Conservation (phyloP, 768 basidiomycete species). For the Sutorius australiensis region DNA sequence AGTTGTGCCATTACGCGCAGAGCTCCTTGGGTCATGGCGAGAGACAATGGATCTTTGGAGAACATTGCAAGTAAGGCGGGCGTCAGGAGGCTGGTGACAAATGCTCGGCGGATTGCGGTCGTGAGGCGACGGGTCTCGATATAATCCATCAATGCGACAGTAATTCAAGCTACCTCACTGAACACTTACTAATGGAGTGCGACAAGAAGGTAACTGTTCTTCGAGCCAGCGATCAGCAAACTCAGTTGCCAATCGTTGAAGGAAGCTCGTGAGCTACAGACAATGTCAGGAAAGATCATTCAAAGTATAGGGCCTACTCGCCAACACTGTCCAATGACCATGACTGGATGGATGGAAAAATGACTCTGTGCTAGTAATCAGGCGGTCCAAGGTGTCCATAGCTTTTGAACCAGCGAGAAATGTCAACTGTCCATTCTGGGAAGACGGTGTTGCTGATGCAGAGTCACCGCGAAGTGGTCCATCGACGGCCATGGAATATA, state of each 20-base stretch:
- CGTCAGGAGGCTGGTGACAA: slow-evolving; percentile 78
- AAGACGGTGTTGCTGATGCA: slow-evolving; percentile 60
- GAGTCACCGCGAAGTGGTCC: slow-evolving; percentile 51
- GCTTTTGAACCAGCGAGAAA: slow-evolving; percentile 83
- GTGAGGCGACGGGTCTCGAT: slow-evolving; percentile 72
- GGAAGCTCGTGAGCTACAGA: slow-evolving; percentile 71
- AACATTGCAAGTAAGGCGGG: slow-evolving; percentile 91
- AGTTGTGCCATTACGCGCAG: slow-evolving; percentile 74
- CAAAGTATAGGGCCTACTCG: slow-evolving; percentile 1
- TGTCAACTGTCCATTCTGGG: slow-evolving; percentile 47
- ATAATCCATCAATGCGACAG: slow-evolving; percentile 1
- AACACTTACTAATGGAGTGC: slow-evolving; percentile 61
- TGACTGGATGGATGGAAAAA: slow-evolving; percentile 96
- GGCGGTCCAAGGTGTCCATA: slow-evolving; percentile 78
- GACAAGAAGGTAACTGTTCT: slow-evolving; percentile 73
- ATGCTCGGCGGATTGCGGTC: slow-evolving; percentile 70
- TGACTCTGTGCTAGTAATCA: slow-evolving; percentile 89
- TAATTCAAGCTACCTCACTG: neutral
- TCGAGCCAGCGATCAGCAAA: slow-evolving; percentile 78
- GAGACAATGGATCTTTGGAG: slow-evolving; percentile 77
- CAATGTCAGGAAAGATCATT: slow-evolving; percentile 8
- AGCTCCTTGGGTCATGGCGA: slow-evolving; percentile 75
- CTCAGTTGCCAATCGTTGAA: slow-evolving; percentile 69
- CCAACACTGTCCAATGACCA: slow-evolving; percentile 68
- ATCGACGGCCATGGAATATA: slow-evolving; percentile 89